Evolutionary conservation across 805 yeast species (phyloP), one percentile per base, ranked within the genome.

Genomic region (Yarrowia bubula): DNA sequence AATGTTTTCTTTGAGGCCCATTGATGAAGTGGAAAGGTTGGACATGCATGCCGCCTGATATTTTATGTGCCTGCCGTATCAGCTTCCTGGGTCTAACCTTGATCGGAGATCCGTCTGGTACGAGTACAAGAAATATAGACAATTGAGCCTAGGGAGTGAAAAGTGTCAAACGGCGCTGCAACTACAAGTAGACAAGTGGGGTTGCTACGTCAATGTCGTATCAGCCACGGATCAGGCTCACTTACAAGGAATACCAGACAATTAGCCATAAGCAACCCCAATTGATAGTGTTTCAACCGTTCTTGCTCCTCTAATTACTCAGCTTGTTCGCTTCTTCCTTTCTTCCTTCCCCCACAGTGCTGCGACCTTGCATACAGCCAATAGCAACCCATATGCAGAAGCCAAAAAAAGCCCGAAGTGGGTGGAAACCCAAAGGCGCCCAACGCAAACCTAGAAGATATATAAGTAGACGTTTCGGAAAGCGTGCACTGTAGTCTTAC

Each of bases 1-100:
- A 18, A 88, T 70, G 44, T 69, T 61, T 44, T 68, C 70, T 18
- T 57, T 53, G 55, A 64, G 38, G 4, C 64, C 64, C 64, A 58
- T 58, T 15, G 44, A 15, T 38, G 42, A 6, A 22, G 17, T 3
- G 10, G 7, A n/a, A 6, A 9, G 5, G 28, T 22, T 22, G 28
- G 28, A 22, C 28, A 48, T 48, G 55, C 55, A 48, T 48, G 55
- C 55, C 22, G 55, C 55, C 55, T 48, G 55, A 48, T 48, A 35
- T 48, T 35, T 35, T 11, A 15, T 17, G 17, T 48, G 53, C 53
- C 53, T 48, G 55, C 55, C 55, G 41, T 48, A 48, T 48, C 55
- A 48, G 53, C 53, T 48, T 48, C 53, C 18, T 15, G 53, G 31
- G 31, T 15, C 41, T 48, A 48, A 48, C 55, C 41, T 48, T 35